A percentile compares a stretch with the other conserved stretches of the same genome.
phyloP scores from a whole-genome alignment of 805 yeast genomes.

The Saccharomycopsis javanensis region DNA sequence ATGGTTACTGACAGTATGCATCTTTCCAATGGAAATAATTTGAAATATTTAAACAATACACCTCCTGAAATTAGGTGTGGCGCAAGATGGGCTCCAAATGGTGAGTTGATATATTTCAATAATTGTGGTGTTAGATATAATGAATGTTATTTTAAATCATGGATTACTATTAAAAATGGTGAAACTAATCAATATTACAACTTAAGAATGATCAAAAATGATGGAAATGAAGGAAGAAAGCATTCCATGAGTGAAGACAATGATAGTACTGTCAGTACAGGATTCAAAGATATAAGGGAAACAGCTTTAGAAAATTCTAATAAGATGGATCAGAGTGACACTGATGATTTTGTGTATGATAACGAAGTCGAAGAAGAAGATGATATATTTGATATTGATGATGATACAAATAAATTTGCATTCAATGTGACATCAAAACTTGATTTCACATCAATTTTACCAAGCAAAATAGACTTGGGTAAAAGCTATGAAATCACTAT shows the following conservation, averaged over 20 bases:
- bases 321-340: conserved; percentile 3
- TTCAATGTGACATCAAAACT: conserved; percentile 48
- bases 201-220: not conserved
- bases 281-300: not conserved
- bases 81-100: conserved; percentile 20
- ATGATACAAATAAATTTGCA: conserved; percentile 23
- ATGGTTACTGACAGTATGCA: not conserved
- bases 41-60: conserved; percentile 5
- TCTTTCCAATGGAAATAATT: not conserved
- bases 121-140: conserved; percentile 16
- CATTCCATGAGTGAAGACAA: not conserved
- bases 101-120: conserved; percentile 16
- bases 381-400: conserved; percentile 21
- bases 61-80: conserved; percentile 16
- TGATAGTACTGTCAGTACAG: not conserved
- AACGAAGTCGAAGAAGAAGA: conserved; percentile 30
- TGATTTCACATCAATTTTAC: conserved; percentile 62
- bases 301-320: not conserved
- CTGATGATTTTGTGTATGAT: conserved; percentile 24
- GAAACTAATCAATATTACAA: conserved; percentile 2
- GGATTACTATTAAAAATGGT: not conserved
- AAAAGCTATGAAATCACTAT: conserved; percentile 56
- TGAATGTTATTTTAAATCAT: not conserved
- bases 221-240: not conserved
- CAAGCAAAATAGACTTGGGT: conserved; percentile 65